phyloP scores from a whole-genome alignment of 192 early-diverging fungal genomes.

The Jimgerdemannia flammicorona region DNA sequence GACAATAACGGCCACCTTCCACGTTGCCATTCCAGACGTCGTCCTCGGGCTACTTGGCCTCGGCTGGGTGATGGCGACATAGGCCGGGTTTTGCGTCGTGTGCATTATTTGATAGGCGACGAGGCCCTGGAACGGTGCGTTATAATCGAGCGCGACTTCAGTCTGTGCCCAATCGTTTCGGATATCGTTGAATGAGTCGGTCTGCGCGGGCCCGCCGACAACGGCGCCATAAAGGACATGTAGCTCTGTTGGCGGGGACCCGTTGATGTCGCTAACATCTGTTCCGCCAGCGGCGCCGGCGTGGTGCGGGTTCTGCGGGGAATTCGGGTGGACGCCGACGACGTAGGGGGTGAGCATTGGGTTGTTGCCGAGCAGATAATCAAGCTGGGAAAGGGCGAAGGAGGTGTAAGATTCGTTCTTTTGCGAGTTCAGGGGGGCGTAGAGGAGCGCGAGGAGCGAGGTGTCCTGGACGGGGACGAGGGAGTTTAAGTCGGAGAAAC shows the following conservation, averaged over 20 bases:
- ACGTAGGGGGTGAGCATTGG: constrained; percentile 49
- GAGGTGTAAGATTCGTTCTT: constrained; percentile 12
- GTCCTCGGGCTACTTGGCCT: constrained; percentile 35
- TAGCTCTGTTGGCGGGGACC: constrained; percentile 24
- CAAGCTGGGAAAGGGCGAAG: constrained; percentile 39
- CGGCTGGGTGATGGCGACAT: constrained; percentile 39
- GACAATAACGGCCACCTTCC: constrained; percentile 49
- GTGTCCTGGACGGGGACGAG: constrained; percentile 29
- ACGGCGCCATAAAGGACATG: constrained; percentile 51
- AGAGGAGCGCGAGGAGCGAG: constrained; percentile 33
- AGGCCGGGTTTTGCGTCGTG: constrained; percentile 34
- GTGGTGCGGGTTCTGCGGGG: constrained; percentile 55
- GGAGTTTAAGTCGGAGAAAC: constrained; percentile 23
- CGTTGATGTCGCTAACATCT: constrained; percentile 30
- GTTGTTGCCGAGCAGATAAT: constrained; percentile 54
- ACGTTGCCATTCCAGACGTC: constrained; percentile 25
- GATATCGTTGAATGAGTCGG: constrained; percentile 44
- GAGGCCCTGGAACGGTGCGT: constrained; percentile 45
- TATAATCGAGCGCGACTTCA: constrained; percentile 56
- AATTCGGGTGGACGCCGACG: constrained; percentile 53
- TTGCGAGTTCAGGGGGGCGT: constrained; percentile 13
- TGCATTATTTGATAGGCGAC: constrained; percentile 48
- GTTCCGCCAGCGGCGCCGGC: constrained; percentile 51
- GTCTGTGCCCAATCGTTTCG: constrained; percentile 41
- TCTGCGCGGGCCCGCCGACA: constrained; percentile 53